phyloP scores from a whole-genome alignment of 2,329 filamentous ascomycete genomes.

The Trichophyton benhamiae region DNA sequence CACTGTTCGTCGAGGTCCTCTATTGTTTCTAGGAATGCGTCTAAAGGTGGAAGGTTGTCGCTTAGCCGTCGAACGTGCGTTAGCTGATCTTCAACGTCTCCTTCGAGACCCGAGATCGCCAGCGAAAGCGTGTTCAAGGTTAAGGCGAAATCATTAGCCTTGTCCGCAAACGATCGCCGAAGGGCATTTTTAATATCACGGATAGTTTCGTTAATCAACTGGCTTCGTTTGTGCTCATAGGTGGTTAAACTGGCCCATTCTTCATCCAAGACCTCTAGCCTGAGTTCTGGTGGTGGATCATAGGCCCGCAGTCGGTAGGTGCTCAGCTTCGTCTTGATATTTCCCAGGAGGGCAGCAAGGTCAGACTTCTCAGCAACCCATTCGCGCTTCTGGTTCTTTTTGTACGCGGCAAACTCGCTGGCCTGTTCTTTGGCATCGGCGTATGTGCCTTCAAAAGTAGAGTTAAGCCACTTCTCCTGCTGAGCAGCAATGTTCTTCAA shows the following conservation, averaged over 20 bases:
- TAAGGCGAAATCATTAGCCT: slow-evolving; percentile 94
- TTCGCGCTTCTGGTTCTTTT: slow-evolving; percentile 74
- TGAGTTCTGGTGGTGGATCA: slow-evolving; percentile 72
- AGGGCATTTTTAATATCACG: slow-evolving; percentile 96
- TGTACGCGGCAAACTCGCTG: slow-evolving; percentile 72
- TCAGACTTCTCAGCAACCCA: slow-evolving; percentile 99
- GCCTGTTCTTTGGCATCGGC: slow-evolving; percentile 81
- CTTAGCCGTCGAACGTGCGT: slow-evolving; percentile 75
- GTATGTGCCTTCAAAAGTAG: slow-evolving; percentile 84
- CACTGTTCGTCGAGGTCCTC: slow-evolving; percentile 77
- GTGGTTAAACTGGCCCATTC: slow-evolving; percentile 72
- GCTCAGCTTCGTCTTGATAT: slow-evolving; percentile 97
- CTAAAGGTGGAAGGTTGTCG: slow-evolving; percentile 75
- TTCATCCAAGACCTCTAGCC: slow-evolving; percentile 65
- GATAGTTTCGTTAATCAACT: slow-evolving; percentile 95
- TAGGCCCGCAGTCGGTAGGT: slow-evolving; percentile 89
- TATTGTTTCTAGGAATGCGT: slow-evolving; percentile 81
- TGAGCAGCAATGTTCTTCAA: slow-evolving; percentile 63
- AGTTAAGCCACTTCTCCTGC: slow-evolving; percentile 60
- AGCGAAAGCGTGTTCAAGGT: slow-evolving; percentile 89
- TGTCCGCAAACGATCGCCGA: slow-evolving; percentile 86
- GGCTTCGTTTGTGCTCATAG: slow-evolving; percentile 75
- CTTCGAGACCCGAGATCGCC: slow-evolving; percentile 92
- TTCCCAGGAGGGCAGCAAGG: slow-evolving; percentile 79
- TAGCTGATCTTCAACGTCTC: slow-evolving; percentile 89